These are phyloP conservation scores for Botryotinia calthae DNA, from an alignment of 2,329 filamentous ascomycete genomes.

Conservation along the genomic window DNA sequence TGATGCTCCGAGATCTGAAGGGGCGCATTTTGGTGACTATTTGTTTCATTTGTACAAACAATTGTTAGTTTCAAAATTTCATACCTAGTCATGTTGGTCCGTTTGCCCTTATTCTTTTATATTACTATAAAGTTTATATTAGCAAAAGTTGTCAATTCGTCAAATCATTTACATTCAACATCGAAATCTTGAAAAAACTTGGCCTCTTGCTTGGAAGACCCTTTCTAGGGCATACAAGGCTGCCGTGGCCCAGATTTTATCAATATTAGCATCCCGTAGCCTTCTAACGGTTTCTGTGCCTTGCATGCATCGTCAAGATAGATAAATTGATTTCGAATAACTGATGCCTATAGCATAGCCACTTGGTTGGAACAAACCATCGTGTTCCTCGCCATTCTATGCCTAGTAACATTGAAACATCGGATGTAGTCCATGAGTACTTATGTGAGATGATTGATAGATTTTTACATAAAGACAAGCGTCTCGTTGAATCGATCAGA, in stretches of 20 bases:
- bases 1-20: background rate
- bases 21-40: background rate
- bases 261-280: background rate
- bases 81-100: background rate
- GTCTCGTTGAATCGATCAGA: background rate
- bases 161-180: background rate
- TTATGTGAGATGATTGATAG: background rate
- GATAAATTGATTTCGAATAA: background rate
- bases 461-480: background rate
- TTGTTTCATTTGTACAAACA: background rate
- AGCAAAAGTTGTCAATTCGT: background rate
- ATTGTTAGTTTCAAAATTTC: background rate
- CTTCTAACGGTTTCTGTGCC: background rate
- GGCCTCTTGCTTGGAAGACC: constrained; percentile 1
- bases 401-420: background rate
- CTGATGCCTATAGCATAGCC: background rate
- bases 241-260: background rate
- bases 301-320: constrained; percentile 1
- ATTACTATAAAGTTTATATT: background rate
- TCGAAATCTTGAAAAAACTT: background rate
- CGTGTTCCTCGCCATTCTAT: background rate
- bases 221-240: background rate
- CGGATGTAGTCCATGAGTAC: background rate
- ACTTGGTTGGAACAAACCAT: background rate
- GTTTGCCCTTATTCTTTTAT: background rate